phyloP scores from a whole-genome alignment of 192 early-diverging fungal species.

The Globomyces pollinis-pini region DNA sequence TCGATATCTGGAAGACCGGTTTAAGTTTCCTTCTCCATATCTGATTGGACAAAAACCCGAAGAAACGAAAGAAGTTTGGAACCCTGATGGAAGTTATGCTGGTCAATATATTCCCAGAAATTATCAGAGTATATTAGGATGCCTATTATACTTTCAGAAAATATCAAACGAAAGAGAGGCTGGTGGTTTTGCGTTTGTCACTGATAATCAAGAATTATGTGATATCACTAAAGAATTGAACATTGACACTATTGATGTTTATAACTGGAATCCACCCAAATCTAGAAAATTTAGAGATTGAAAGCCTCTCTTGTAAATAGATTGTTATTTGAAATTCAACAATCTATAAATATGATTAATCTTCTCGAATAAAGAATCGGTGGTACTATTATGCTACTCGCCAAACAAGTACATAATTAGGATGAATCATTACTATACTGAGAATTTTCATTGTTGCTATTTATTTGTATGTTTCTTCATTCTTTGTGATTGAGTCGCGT shows the following conservation, averaged over 20 bases:
- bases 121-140: slow-evolving; percentile 11
- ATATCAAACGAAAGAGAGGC: background rate
- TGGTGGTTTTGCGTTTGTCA: slow-evolving; percentile 13
- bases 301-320: too few relatives aligned
- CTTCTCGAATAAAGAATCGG: too few relatives aligned
- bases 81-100: background rate
- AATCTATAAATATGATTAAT: too few relatives aligned
- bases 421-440: too few relatives aligned
- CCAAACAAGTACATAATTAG: too few relatives aligned
- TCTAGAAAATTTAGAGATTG: background rate
- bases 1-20: slow-evolving; percentile 44
- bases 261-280: background rate
- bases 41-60: slow-evolving; percentile 28
- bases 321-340: too few relatives aligned
- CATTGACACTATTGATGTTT: background rate
- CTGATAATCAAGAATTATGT: slow-evolving; percentile 10
- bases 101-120: slow-evolving; percentile 6
- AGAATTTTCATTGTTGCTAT: too few relatives aligned
- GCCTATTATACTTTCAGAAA: slow-evolving; percentile 11
- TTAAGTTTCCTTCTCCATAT: slow-evolving; percentile 23
- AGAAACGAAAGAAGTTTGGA: slow-evolving; percentile 16
- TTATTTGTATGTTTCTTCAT: too few relatives aligned
- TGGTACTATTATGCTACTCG: too few relatives aligned
- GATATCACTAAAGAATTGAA: background rate
- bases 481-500: too few relatives aligned